Conservation (phyloP, 106 monocot genomes). For the Triglochin maritima region DNA sequence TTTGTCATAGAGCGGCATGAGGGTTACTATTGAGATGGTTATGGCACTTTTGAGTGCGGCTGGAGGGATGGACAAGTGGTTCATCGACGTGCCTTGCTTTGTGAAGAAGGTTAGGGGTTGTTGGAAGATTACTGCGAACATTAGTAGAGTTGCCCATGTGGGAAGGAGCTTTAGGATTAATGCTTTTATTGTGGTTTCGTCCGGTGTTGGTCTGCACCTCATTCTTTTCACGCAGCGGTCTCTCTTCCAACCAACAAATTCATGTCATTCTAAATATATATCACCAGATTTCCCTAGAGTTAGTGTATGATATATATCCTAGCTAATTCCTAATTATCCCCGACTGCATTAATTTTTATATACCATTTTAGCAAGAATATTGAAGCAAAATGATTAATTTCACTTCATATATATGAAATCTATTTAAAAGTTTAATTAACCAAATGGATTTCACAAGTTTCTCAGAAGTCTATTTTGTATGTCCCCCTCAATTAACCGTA, state of each 20-base stretch:
- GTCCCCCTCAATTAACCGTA: no score
- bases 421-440: no score
- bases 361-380: no score
- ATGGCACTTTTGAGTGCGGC: constrained; percentile 71
- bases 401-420: no score
- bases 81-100: constrained; percentile 74
- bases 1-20: constrained; percentile 85
- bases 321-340: no score
- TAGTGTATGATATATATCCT: neutral
- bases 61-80: constrained; percentile 52
- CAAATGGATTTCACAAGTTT: no score
- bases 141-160: constrained; percentile 64
- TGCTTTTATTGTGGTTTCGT: neutral
- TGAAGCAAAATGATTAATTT: no score
- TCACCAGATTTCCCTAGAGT: no score
- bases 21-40: constrained; percentile 63
- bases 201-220: neutral
- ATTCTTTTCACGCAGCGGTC: constrained; percentile 23
- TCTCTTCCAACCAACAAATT: constrained; percentile 41
- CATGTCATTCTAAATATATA: neutral
- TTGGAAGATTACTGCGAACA: constrained; percentile 96
- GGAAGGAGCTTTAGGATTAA: constrained; percentile 44
- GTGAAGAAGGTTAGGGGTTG: constrained; percentile 94
- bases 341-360: no score
- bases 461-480: no score